Percentiles rank a stretch among this genome's conserved stretches.
Evolutionary conservation across 2,329 filamentous ascomycete genomes (phyloP).

Genomic region (Fusarium ambrosium): DNA sequence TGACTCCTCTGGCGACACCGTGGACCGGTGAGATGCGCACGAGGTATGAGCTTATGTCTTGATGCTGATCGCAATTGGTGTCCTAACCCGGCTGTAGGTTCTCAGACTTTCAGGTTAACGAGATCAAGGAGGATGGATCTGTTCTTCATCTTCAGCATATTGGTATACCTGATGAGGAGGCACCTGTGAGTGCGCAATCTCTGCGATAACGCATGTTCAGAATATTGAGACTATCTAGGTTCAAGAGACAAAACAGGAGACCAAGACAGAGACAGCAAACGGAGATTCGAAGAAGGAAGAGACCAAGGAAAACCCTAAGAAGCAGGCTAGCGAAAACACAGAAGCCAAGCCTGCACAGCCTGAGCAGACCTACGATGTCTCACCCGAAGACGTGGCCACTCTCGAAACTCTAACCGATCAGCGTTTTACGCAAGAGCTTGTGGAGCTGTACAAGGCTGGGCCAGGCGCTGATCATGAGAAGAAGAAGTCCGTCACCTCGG

Average conservation of each 20-base stretch:
- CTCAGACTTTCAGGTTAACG: constrained; percentile 93
- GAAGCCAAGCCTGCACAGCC: constrained; percentile 36
- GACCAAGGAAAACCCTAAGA: constrained; percentile 29
- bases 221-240: constrained; percentile 32
- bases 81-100: constrained; percentile 66
- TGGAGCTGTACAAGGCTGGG: constrained; percentile 57
- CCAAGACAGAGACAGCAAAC: constrained; percentile 20
- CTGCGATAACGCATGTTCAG: not conserved
- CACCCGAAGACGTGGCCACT: constrained; percentile 51
- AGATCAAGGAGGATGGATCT: constrained; percentile 81
- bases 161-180: constrained; percentile 43
- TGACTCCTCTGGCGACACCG: constrained; percentile 53
- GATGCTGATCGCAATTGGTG: not conserved
- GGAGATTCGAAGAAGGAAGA: constrained; percentile 30
- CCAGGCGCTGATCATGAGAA: constrained; percentile 48
- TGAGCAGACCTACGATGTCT: constrained; percentile 46
- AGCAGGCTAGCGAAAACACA: constrained; percentile 36
- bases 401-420: constrained; percentile 58
- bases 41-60: constrained; percentile 46
- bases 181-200: constrained; percentile 19
- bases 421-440: constrained; percentile 56
- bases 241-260: constrained; percentile 28
- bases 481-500: constrained; percentile 55
- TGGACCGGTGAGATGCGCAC: constrained; percentile 59
- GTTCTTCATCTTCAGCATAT: constrained; percentile 78